phyloP scores from a whole-genome alignment of 805 yeast species.

The Metschnikowia continentalis region DNA sequence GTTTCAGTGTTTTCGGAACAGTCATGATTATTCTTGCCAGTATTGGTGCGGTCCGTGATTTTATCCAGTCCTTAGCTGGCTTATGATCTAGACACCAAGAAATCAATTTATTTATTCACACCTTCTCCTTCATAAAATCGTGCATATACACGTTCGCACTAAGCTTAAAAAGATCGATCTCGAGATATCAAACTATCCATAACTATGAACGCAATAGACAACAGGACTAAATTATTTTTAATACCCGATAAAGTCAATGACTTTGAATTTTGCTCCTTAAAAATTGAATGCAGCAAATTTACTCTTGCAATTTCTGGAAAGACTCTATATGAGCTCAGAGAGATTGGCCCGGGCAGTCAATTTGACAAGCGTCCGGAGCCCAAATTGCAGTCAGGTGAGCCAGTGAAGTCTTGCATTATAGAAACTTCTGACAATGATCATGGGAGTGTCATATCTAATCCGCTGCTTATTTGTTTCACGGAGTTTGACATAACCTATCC shows the following conservation, averaged over 20 bases:
- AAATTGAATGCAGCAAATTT: background rate
- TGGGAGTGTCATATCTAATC: slow-evolving; percentile 12
- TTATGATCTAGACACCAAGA: slow-evolving; percentile 12
- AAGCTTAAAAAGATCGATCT: background rate
- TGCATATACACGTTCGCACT: background rate
- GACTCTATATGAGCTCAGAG: slow-evolving; percentile 13
- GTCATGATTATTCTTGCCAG: slow-evolving; percentile 66
- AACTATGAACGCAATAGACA: slow-evolving; percentile 1
- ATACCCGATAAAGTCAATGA: slow-evolving; percentile 7
- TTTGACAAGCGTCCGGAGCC: slow-evolving; percentile 14
- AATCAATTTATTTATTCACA: background rate
- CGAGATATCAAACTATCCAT: background rate
- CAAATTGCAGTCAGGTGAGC: slow-evolving; percentile 15
- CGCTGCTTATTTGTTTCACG: slow-evolving; percentile 9
- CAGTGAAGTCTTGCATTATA: slow-evolving; percentile 15
- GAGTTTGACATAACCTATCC: slow-evolving; percentile 12
- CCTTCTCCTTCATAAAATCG: background rate
- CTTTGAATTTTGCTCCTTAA: slow-evolving; percentile 4
- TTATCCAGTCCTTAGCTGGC: slow-evolving; percentile 47
- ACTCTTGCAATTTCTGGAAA: slow-evolving; percentile 9
- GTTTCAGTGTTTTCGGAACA: slow-evolving; percentile 71
- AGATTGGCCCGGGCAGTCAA: slow-evolving; percentile 14
- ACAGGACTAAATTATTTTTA: slow-evolving; percentile 10
- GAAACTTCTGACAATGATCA: background rate
- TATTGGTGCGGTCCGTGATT: slow-evolving; percentile 39